phyloP scores from a whole-genome alignment of 495 filamentous ascomycete species.

The Penicillium goetzii region DNA sequence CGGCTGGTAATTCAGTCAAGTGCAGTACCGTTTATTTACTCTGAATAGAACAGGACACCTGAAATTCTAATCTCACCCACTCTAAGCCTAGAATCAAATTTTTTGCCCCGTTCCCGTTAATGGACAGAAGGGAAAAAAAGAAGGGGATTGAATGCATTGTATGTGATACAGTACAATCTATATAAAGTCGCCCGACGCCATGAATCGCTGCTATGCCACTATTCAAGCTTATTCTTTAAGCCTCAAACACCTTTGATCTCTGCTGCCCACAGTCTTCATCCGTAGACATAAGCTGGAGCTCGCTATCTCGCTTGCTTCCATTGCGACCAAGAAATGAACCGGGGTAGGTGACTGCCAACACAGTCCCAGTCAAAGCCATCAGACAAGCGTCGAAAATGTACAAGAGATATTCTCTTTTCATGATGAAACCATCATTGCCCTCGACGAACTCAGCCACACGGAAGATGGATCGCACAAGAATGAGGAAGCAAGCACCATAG shows the following conservation, averaged over 20 bases:
- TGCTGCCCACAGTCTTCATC: not conserved
- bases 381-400: slow-evolving; percentile 64
- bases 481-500: slow-evolving; percentile 55
- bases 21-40: not conserved
- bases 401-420: slow-evolving; percentile 59
- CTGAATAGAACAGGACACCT: not conserved
- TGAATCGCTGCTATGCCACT: not conserved
- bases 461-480: slow-evolving; percentile 63
- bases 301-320: slow-evolving; percentile 16
- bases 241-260: not conserved
- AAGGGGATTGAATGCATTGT: not conserved
- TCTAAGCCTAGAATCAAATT: not conserved
- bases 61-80: too few relatives aligned
- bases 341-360: slow-evolving; percentile 12
- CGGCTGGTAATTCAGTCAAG: not conserved
- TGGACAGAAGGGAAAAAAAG: not conserved
- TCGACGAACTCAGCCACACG: slow-evolving; percentile 63
- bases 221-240: not conserved
- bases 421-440: slow-evolving; percentile 55
- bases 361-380: slow-evolving; percentile 50
- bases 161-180: not conserved
- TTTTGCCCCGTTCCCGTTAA: not conserved
- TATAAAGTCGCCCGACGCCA: not conserved
- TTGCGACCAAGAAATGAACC: slow-evolving; percentile 9
- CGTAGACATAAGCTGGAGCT: slow-evolving; percentile 16